A percentile compares a stretch with the other conserved stretches of the same genome.
Conservation (phyloP, 129 eudicot genomes). For the Artemisia tridentata region DNA sequence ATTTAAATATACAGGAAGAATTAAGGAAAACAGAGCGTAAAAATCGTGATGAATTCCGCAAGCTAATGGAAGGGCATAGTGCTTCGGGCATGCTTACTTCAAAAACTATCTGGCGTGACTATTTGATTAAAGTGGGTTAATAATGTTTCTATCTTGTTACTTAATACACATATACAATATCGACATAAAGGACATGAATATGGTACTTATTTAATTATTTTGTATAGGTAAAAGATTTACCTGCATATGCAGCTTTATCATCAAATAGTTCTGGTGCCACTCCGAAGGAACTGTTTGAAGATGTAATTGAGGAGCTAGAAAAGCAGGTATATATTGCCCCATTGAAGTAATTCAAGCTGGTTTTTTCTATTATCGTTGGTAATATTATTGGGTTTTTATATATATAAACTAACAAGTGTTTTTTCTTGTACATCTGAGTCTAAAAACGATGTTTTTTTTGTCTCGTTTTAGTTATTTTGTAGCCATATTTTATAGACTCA, state of each 20-base stretch:
- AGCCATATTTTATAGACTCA: no score
- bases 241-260: constrained; percentile 82
- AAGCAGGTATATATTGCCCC: constrained; percentile 56
- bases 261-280: constrained; percentile 85
- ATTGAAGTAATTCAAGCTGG: no score
- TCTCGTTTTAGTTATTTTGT: no score
- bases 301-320: constrained; percentile 87
- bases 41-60: constrained; percentile 95
- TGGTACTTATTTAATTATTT: constrained; percentile 24
- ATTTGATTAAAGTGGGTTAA: constrained; percentile 64
- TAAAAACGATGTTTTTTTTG: no score
- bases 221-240: constrained; percentile 72
- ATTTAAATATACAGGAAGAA: constrained; percentile 59
- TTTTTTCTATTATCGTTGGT: no score
- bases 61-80: constrained; percentile 87
- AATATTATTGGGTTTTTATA: no score
- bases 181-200: not conserved
- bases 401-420: no score
- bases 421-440: no score
- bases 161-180: not conserved
- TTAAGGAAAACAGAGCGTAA: constrained; percentile 76
- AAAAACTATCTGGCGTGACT: constrained; percentile 82
- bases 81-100: constrained; percentile 66
- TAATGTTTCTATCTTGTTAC: not conserved
- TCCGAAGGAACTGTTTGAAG: constrained; percentile 89